Percentiles rank a stretch among this genome's conserved stretches.
Conservation (phyloP, 106 monocot genomes). For the Hemerocallis citrina region DNA sequence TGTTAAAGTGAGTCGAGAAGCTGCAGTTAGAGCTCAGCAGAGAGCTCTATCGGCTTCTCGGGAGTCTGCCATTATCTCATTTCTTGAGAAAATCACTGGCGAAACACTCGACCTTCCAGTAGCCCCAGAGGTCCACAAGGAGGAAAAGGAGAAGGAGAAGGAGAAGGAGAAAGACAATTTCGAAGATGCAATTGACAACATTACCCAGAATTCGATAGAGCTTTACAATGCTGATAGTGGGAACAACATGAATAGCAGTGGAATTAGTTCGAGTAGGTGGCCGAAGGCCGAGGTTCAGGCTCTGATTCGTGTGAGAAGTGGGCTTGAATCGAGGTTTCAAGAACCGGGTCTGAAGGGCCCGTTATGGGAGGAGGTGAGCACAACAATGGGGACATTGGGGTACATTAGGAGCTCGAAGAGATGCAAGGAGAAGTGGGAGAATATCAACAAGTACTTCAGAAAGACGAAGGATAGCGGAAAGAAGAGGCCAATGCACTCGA, state of each 20-base stretch:
- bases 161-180: not conserved
- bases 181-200: not conserved
- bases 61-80: constrained; percentile 68
- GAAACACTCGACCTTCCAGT: constrained; percentile 57
- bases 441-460: constrained; percentile 98
- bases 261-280: constrained; percentile 49
- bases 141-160: constrained; percentile 8
- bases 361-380: constrained; percentile 95
- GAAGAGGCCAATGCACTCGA: constrained; percentile 68
- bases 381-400: constrained; percentile 58
- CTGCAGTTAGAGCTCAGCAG: constrained; percentile 51
- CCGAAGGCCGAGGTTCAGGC: constrained; percentile 94
- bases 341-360: constrained; percentile 83
- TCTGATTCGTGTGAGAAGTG: constrained; percentile 66
- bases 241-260: not conserved
- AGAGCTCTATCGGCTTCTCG: constrained; percentile 48
- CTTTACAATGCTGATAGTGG: constrained; percentile 5
- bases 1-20: constrained; percentile 25
- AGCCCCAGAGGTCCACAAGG: not conserved
- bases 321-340: constrained; percentile 67
- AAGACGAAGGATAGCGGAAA: constrained; percentile 82
- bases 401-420: constrained; percentile 73
- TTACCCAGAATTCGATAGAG: not conserved
- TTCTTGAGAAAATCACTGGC: constrained; percentile 79
- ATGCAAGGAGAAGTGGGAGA: constrained; percentile 99